A percentile compares a stretch with the other conserved stretches of the same genome.
phyloP scores from a whole-genome alignment of 306 rosid genomes.

The apple (Malus domestica) region ASM211411v1 NC_041793.1:43191001-43191500 shows the following conservation, averaged over 20 bases:
- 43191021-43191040: slow-evolving; percentile 38
- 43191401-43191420: slow-evolving; percentile 42
- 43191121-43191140: slow-evolving; percentile 19
- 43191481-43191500: not conserved
- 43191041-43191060: slow-evolving; percentile 46
- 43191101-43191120: slow-evolving; percentile 9
- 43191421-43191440: slow-evolving; percentile 61
- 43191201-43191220: slow-evolving; percentile 79
- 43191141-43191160: slow-evolving; percentile 60
- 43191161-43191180: slow-evolving; percentile 84
- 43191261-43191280: slow-evolving; percentile 56
- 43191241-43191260: slow-evolving; percentile 80
- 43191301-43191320: slow-evolving; percentile 25
- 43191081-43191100: not conserved
- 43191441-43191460: slow-evolving; percentile 91
- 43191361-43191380: slow-evolving; percentile 41
- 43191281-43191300: slow-evolving; percentile 13
- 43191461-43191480: slow-evolving; percentile 49
- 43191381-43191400: slow-evolving; percentile 62
- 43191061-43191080: slow-evolving; percentile 17
- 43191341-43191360: slow-evolving; percentile 50
- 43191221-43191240: slow-evolving; percentile 69
- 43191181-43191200: slow-evolving; percentile 85
- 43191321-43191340: slow-evolving; percentile 91
- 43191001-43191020: slow-evolving; percentile 47